Conservation (phyloP, 1,284 basidiomycete genomes). For the Trichosporon sp. region DNA sequence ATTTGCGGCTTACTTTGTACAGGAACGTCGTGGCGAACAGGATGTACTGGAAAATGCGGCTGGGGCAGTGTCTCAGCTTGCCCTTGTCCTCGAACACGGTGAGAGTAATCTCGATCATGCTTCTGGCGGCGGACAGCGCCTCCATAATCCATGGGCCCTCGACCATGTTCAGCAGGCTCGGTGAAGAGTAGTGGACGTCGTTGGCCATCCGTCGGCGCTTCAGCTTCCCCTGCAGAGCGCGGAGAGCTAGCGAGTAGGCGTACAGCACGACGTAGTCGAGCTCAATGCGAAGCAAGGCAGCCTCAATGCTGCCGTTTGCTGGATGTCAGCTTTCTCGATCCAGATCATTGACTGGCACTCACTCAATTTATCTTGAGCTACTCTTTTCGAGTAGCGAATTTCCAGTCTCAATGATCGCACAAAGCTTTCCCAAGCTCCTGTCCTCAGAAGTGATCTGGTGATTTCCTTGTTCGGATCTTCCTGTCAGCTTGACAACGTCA, state of each 20-base stretch:
- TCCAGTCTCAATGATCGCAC: conserved; percentile 12
- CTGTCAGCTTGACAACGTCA: neutral
- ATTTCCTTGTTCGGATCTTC: conserved; percentile 14
- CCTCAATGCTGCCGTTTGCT: conserved; percentile 11
- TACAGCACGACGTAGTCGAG: conserved; percentile 19
- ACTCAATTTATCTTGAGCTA: conserved; percentile 11
- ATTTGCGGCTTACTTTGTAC: conserved; percentile 13
- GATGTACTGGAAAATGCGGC: conserved; percentile 16
- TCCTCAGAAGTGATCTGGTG: conserved; percentile 10
- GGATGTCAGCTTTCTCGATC: neutral
- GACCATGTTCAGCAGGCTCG: conserved; percentile 17
- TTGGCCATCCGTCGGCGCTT: conserved; percentile 4
- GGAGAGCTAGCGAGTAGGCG: conserved; percentile 14
- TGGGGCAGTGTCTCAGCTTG: conserved; percentile 13
- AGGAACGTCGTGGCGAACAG: conserved; percentile 20
- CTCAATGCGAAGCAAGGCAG: conserved; percentile 15
- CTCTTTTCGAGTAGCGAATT: conserved; percentile 12
- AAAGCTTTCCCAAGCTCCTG: conserved; percentile 17
- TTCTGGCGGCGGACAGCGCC: conserved; percentile 12
- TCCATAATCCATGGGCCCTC: conserved; percentile 22
- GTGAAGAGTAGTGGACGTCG: conserved; percentile 14
- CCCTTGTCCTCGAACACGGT: conserved; percentile 12
- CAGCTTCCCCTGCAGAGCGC: conserved; percentile 17
- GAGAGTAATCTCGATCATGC: conserved; percentile 16
- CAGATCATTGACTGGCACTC: too few relatives aligned